Evolutionary conservation across 257 asterid species (phyloP).

Genomic region (Lavandula angustifolia): DNA sequence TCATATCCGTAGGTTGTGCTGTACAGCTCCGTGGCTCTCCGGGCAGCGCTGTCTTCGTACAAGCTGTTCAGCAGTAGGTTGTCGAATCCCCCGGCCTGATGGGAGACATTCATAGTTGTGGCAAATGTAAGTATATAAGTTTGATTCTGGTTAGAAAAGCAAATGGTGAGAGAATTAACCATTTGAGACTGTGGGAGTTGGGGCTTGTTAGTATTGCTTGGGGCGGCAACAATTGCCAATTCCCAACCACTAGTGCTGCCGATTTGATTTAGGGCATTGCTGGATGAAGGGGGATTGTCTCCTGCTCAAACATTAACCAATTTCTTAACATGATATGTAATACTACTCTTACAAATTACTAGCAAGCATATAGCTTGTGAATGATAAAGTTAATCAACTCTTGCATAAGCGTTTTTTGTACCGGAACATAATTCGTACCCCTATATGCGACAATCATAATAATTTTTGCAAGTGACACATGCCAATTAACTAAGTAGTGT

Average conservation of each 20-base stretch:
- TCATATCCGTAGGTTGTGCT: constrained; percentile 42
- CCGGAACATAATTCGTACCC: too few relatives aligned
- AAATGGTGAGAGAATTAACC: constrained; percentile 3
- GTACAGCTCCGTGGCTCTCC: constrained; percentile 65
- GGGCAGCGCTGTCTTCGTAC: constrained; percentile 66
- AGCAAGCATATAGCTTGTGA: too few relatives aligned
- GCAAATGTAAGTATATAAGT: too few relatives aligned
- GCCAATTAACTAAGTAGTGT: too few relatives aligned
- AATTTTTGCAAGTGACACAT: too few relatives aligned
- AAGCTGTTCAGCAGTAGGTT: constrained; percentile 74
- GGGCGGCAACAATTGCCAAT: constrained; percentile 70
- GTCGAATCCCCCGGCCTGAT: constrained; percentile 85
- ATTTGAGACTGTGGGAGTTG: constrained; percentile 46
- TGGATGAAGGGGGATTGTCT: constrained; percentile 13
- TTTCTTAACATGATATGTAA: not conserved
- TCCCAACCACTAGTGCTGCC: constrained; percentile 68
- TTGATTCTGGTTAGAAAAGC: too few relatives aligned
- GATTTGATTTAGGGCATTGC: constrained; percentile 11
- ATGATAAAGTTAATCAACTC: too few relatives aligned
- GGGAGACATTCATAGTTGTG: too few relatives aligned
- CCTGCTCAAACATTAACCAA: constrained; percentile 39
- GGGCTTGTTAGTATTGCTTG: constrained; percentile 57
- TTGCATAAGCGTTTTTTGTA: too few relatives aligned
- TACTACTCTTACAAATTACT: too few relatives aligned
- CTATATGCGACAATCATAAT: too few relatives aligned